Evolutionary conservation across 768 basidiomycete species (phyloP).

Genomic region (Pleurotus platypus): DNA sequence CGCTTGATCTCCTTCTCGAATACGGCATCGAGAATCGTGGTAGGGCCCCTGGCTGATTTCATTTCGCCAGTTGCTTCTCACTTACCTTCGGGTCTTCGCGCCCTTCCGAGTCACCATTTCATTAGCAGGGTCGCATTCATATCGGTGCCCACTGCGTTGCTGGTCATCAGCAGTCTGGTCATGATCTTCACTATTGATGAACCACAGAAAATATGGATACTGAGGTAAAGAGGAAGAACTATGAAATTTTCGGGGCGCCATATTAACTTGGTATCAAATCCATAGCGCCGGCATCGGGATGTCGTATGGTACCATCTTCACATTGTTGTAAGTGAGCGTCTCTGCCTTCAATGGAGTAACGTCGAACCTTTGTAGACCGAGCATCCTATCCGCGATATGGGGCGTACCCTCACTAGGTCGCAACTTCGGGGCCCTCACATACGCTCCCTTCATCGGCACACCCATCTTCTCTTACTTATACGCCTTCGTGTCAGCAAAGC

Average conservation of each 20-base stretch:
- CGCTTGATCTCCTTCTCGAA: constrained; percentile 68
- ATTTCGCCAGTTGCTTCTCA: constrained; percentile 58
- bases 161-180: constrained; percentile 54
- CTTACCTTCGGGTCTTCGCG: constrained; percentile 29
- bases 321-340: constrained; percentile 50
- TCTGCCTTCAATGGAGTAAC: not conserved
- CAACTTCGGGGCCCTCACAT: constrained; percentile 74
- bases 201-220: constrained; percentile 57
- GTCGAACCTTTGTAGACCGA: constrained; percentile 44
- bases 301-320: constrained; percentile 69
- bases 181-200: constrained; percentile 44
- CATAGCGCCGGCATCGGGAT: constrained; percentile 61
- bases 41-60: constrained; percentile 71
- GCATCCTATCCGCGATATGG: constrained; percentile 70
- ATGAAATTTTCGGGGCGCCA: not conserved
- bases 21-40: constrained; percentile 62
- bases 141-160: constrained; percentile 39
- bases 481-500: constrained; percentile 59
- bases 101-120: constrained; percentile 43
- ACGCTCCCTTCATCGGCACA: constrained; percentile 74
- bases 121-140: constrained; percentile 66
- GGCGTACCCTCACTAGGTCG: constrained; percentile 66
- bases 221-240: constrained; percentile 45
- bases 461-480: constrained; percentile 78
- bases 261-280: not conserved